phyloP scores from a whole-genome alignment of 768 basidiomycete genomes.

The Suillus tomentosus region DNA sequence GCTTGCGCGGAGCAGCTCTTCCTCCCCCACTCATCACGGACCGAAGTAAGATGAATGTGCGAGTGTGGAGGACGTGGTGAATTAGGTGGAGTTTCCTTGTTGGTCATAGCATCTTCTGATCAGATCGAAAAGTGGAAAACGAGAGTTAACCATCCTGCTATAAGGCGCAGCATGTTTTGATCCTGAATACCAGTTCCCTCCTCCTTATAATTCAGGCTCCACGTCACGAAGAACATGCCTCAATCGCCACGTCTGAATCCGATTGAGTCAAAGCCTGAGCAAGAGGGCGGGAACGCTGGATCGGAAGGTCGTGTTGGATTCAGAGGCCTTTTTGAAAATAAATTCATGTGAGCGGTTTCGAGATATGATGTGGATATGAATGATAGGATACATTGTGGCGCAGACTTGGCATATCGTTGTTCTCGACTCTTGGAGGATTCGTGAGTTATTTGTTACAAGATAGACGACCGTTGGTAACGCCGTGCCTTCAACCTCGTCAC shows the following conservation, averaged over 20 bases:
- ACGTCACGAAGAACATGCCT: not conserved
- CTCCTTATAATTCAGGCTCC: not conserved
- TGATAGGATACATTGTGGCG: conserved; percentile 6
- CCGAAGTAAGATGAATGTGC: not conserved
- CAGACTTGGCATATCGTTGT: conserved; percentile 34
- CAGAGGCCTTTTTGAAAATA: conserved; percentile 30
- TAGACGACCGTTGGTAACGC: not conserved
- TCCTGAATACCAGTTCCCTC: not conserved
- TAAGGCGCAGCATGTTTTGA: not conserved
- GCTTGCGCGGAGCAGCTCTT: not conserved
- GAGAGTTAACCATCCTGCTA: not conserved
- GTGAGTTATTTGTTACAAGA: conserved; percentile 20
- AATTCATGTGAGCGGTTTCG: conserved; percentile 25
- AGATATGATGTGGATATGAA: not conserved
- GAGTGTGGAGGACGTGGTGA: not conserved
- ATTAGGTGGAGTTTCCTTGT: not conserved
- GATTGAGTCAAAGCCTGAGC: not conserved
- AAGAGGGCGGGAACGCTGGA: conserved; percentile 3
- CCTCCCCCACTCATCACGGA: not conserved
- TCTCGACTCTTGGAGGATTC: conserved; percentile 35
- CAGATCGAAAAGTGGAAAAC: not conserved
- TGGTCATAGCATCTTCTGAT: not conserved
- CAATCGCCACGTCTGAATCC: not conserved
- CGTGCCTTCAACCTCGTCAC: not conserved
- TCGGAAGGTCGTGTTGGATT: conserved; percentile 32